Percentiles rank a stretch among this genome's conserved stretches.
These are phyloP conservation scores for Leccinum rimulosum DNA, from an alignment of 768 basidiomycete genomes.

Conservation along the genomic window DNA sequence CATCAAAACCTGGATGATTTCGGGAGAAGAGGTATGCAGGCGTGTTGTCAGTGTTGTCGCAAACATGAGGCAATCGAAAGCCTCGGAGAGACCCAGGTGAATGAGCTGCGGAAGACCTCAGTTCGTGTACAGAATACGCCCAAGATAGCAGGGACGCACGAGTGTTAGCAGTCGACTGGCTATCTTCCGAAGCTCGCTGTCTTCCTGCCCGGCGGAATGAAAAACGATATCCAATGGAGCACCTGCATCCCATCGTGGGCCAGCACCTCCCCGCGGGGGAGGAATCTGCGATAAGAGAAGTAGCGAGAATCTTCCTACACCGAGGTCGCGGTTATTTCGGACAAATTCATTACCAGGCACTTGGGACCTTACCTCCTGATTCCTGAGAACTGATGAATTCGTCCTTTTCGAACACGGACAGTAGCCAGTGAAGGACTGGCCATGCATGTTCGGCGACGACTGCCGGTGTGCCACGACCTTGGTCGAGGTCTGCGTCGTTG, in stretches of 20 bases:
- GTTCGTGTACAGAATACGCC: background rate
- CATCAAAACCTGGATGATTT: constrained; percentile 36
- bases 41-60: constrained; percentile 36
- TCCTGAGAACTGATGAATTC: constrained; percentile 38
- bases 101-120: constrained; percentile 33
- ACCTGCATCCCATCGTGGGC: constrained; percentile 55
- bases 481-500: constrained; percentile 24
- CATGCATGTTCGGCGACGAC: constrained; percentile 63
- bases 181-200: constrained; percentile 29
- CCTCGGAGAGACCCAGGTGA: constrained; percentile 37
- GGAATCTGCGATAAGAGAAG: constrained; percentile 61
- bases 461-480: constrained; percentile 14
- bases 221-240: constrained; percentile 48
- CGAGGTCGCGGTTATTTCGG: constrained; percentile 8
- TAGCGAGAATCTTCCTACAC: constrained; percentile 44
- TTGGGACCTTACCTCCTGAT: constrained; percentile 25
- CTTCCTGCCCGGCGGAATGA: constrained; percentile 34
- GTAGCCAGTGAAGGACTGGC: constrained; percentile 68
- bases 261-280: constrained; percentile 43
- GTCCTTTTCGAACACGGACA: constrained; percentile 68
- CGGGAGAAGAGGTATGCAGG: constrained; percentile 30
- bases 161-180: constrained; percentile 36
- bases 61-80: constrained; percentile 38
- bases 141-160: constrained; percentile 17
- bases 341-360: constrained; percentile 1